A percentile compares a stretch with the other conserved stretches of the same genome.
Conservation (phyloP, 202 grass and related monocot species). For the Setaria viridis region DNA sequence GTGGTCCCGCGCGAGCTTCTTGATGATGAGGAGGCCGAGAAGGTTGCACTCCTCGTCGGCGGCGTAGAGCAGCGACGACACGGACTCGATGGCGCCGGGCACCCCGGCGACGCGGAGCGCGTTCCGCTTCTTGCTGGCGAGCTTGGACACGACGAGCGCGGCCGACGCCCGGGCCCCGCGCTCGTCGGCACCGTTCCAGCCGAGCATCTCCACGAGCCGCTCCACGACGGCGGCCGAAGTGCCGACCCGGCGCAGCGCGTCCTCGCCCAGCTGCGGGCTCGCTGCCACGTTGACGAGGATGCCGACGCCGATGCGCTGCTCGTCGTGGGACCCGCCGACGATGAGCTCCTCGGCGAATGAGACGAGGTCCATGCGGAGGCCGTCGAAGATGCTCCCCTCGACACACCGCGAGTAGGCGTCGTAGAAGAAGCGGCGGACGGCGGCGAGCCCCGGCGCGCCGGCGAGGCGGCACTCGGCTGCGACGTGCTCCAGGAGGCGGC, state of each 20-base stretch:
- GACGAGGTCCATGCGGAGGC: conserved; percentile 83
- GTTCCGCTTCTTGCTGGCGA: conserved; percentile 73
- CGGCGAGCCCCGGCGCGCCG: conserved; percentile 53
- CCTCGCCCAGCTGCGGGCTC: conserved; percentile 35
- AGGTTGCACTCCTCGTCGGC: conserved; percentile 68
- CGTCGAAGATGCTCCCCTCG: conserved; percentile 77
- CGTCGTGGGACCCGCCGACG: conserved; percentile 56
- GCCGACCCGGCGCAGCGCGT: conserved; percentile 63
- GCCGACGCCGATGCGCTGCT: conserved; percentile 70
- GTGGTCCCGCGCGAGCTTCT: conserved; percentile 80
- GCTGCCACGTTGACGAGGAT: conserved; percentile 63
- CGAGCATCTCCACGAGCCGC: conserved; percentile 77
- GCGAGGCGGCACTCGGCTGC: conserved; percentile 64
- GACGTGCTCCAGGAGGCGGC: conserved; percentile 61
- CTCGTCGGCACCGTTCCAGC: conserved; percentile 64
- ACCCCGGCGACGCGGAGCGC: conserved; percentile 67
- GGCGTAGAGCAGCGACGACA: conserved; percentile 69
- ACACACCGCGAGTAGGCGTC: conserved; percentile 88
- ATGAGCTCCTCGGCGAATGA: conserved; percentile 80
- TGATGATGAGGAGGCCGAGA: conserved; percentile 80
- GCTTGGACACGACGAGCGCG: conserved; percentile 75
- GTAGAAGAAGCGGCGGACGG: conserved; percentile 84
- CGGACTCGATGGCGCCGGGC: conserved; percentile 66
- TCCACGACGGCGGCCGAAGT: conserved; percentile 62
- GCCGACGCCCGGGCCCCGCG: conserved; percentile 54